These are phyloP conservation scores for Immersiporthe knoxdaviesiana DNA, from an alignment of 2,329 filamentous ascomycete species.

Conservation along the genomic window DNA sequence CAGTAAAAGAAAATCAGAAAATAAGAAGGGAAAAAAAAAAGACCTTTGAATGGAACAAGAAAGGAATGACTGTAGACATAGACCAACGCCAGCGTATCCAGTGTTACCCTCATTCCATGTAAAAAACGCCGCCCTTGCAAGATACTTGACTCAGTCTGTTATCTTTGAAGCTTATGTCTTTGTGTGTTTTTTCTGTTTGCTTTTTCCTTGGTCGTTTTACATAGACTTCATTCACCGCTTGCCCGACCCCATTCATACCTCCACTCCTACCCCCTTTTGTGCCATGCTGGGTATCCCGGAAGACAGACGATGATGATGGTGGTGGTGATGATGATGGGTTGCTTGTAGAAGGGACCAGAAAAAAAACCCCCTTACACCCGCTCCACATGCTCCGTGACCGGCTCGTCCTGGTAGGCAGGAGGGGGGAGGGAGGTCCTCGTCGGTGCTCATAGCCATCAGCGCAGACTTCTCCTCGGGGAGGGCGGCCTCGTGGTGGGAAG, in stretches of 20 bases:
- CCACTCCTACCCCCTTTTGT: background rate
- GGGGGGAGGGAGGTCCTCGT: slow-evolving; percentile 35
- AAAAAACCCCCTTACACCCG: slow-evolving; percentile 10
- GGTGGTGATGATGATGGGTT: background rate
- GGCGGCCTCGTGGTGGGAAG: slow-evolving; percentile 42
- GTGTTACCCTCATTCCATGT: slow-evolving; percentile 12
- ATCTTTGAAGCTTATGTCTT: background rate
- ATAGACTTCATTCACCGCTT: background rate
- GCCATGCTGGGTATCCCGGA: slow-evolving; percentile 1
- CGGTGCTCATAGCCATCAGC: slow-evolving; percentile 47
- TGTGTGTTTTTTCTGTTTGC: background rate
- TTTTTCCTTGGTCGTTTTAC: background rate
- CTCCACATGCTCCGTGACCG: slow-evolving; percentile 14
- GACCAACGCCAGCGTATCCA: slow-evolving; percentile 16
- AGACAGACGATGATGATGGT: background rate
- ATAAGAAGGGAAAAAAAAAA: background rate
- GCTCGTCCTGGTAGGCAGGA: slow-evolving; percentile 35
- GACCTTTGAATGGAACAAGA: slow-evolving; percentile 1
- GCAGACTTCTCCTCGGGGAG: slow-evolving; percentile 54
- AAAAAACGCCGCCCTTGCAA: slow-evolving; percentile 17
- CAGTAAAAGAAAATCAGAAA: background rate
- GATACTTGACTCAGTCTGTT: background rate
- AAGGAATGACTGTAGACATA: slow-evolving; percentile 21
- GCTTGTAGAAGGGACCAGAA: background rate
- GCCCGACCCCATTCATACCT: background rate